Base-by-base conservation (phyloP, 371 early-diverging fungal genomes). In the Blakeslea trispora region DNA sequence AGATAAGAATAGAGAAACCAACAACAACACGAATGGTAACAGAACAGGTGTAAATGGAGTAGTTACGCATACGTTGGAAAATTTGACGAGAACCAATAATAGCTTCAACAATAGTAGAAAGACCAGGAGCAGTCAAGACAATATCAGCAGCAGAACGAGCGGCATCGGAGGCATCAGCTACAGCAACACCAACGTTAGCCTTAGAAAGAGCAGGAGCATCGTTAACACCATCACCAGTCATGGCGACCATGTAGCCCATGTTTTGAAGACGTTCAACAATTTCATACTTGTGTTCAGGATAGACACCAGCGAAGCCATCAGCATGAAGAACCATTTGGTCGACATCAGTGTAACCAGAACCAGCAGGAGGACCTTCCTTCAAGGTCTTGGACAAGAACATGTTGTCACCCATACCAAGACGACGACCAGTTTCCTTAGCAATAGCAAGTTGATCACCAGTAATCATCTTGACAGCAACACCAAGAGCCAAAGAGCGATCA, bases 201-300 rank as follows among this genome's bases (percentile, higher is more conserved):
- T 87, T 87, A 66, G 85, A 84, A 60, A 98, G 89, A 45, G 97
- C 96, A 18, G 93, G 95, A 9, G 95, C 92, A 75, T 96, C 98
- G 75, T 96, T 96, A 52, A 94, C 94, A 79, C 96, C 96, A 74
- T 96, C 96, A 63, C 98, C 98, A 42, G 93, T 92, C 93, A 94
- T 94, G 50, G 88, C 90, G 47, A 90, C 92, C 73, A 89, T 81
- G 63, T 90, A 83, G 11, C 87, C 88, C 61, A 82, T 76, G 53
- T 82, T 80, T 74, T 96, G 93, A 57, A 97, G 81, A 50, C 91
- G 90, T 60, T 89, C 87, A 32, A 98, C 93, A 72, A 97, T 91
- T 70, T 91, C 90, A 56, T 90, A 85, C 83, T 96, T 96, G 81
- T 94, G 92, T 71, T 96, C 95, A 23, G 98, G 95, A 57, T 85